phyloP scores from a whole-genome alignment of 352 stramenopile species.

The Aphanomyces euteiches region DNA sequence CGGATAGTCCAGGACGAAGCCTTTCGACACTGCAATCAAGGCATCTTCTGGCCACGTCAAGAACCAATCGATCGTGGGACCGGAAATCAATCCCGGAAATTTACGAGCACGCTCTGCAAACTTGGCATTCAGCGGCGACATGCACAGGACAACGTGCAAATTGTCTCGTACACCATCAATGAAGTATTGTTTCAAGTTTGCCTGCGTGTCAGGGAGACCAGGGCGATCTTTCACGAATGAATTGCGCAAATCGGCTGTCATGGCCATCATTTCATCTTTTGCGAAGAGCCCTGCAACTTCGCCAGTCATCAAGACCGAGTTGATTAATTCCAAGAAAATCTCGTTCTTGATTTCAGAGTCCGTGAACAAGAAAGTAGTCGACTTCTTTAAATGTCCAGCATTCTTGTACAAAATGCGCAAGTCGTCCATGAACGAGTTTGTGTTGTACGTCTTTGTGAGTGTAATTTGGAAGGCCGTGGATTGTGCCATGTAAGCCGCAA shows the following conservation, averaged over 20 bases:
- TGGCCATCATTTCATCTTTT: conserved; percentile 99
- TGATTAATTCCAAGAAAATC: conserved; percentile 98
- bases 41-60: conserved; percentile 98
- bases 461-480: conserved; percentile 98
- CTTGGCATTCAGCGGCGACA: conserved; percentile 98
- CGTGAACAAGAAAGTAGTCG: conserved; percentile 98
- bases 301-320: conserved; percentile 97
- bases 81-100: conserved; percentile 96
- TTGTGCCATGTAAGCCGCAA: conserved; percentile 95
- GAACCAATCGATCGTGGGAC: conserved; percentile 99
- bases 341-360: conserved; percentile 99
- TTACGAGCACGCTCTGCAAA: conserved; percentile 96
- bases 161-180: conserved; percentile 98
- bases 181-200: conserved; percentile 98
- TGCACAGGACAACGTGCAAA: conserved; percentile 97
- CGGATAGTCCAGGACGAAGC: conserved; percentile 95
- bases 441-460: conserved; percentile 98
- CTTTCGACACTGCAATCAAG: conserved; percentile 94
- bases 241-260: conserved; percentile 95
- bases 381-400: conserved; percentile 94
- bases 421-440: conserved; percentile 96
- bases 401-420: conserved; percentile 96
- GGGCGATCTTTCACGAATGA: conserved; percentile 94
- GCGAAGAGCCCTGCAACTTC: conserved; percentile 97
- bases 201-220: conserved; percentile 91